phyloP scores from a whole-genome alignment of 768 basidiomycete genomes.

The Rhizopogon roseolus region DNA sequence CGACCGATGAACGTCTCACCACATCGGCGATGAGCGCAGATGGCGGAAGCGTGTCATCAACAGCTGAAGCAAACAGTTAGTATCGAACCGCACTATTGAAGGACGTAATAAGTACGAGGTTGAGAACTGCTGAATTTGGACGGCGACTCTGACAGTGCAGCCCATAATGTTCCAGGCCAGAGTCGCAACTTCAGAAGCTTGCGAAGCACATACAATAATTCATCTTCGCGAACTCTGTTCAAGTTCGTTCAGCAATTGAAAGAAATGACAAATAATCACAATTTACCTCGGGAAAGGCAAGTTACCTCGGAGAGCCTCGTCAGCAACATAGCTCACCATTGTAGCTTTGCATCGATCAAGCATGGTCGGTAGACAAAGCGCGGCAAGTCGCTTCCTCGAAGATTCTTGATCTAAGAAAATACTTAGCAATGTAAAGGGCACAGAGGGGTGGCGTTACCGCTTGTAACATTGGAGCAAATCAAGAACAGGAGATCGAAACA shows the following conservation, averaged over 20 bases:
- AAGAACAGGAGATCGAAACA: conserved; percentile 84
- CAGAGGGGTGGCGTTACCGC: conserved; percentile 36
- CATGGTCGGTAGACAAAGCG: conserved; percentile 65
- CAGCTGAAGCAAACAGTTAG: conserved; percentile 16
- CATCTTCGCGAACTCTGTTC: conserved; percentile 78
- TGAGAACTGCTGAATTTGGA: conserved; percentile 47
- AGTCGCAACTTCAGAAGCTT: conserved; percentile 71
- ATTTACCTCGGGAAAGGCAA: conserved; percentile 81
- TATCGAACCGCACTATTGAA: not conserved
- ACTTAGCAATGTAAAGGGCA: not conserved
- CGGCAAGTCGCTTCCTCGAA: conserved; percentile 63
- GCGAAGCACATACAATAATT: conserved; percentile 77
- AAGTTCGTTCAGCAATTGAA: not conserved
- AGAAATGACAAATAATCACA: not conserved
- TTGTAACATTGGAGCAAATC: conserved; percentile 64
- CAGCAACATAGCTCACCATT: conserved; percentile 74
- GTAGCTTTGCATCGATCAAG: conserved; percentile 71
- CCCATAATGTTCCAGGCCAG: conserved; percentile 75
- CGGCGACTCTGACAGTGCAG: conserved; percentile 64
- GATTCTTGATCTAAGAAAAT: conserved; percentile 49
- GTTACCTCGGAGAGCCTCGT: conserved; percentile 78
- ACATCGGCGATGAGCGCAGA: conserved; percentile 62
- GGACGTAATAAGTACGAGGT: conserved; percentile 43
- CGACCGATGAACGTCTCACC: conserved; percentile 67
- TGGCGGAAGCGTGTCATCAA: conserved; percentile 43